Percentiles rank a stretch among this genome's conserved stretches.
These are phyloP conservation scores for Neoascochyta sp. DNA, from an alignment of 2,329 filamentous ascomycete genomes.

Conservation along the genomic window DNA sequence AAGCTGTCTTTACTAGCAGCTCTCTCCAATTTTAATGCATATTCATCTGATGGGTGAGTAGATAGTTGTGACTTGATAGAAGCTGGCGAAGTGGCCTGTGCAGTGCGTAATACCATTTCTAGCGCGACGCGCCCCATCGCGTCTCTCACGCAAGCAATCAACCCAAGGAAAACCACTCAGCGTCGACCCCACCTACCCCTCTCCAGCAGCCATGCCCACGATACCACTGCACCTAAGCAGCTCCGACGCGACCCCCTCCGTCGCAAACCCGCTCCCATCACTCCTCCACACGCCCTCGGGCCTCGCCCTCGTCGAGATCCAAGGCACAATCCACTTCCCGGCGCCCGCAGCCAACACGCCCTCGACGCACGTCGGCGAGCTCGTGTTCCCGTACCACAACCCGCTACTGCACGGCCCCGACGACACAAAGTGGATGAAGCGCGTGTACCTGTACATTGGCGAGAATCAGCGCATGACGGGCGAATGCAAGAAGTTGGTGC, in stretches of 20 bases:
- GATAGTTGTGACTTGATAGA: too few relatives aligned
- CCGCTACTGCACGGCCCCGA: constrained; percentile 43
- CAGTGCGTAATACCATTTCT: too few relatives aligned
- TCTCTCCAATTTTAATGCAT: too few relatives aligned
- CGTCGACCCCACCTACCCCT: neutral
- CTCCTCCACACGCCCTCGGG: constrained; percentile 86
- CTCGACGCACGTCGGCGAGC: constrained; percentile 61
- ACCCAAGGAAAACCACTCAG: too few relatives aligned
- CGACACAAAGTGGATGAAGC: constrained; percentile 80
- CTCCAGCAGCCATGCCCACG: constrained; percentile 25
- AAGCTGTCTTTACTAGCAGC: too few relatives aligned
- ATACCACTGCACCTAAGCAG: constrained; percentile 23
- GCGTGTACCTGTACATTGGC: constrained; percentile 82
- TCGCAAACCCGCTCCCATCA: constrained; percentile 64
- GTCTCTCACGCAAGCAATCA: too few relatives aligned
- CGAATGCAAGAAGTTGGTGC: constrained; percentile 81
- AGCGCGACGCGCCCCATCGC: too few relatives aligned
- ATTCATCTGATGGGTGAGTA: too few relatives aligned
- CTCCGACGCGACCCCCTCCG: constrained; percentile 2
- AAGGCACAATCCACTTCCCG: constrained; percentile 82
- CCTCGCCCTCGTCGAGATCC: constrained; percentile 84
- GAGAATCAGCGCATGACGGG: constrained; percentile 84
- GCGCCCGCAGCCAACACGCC: constrained; percentile 22
- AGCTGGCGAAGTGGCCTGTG: too few relatives aligned
- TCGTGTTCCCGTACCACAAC: constrained; percentile 75